phyloP scores from a whole-genome alignment of 768 basidiomycete species.

The Serendipita sp. region DNA sequence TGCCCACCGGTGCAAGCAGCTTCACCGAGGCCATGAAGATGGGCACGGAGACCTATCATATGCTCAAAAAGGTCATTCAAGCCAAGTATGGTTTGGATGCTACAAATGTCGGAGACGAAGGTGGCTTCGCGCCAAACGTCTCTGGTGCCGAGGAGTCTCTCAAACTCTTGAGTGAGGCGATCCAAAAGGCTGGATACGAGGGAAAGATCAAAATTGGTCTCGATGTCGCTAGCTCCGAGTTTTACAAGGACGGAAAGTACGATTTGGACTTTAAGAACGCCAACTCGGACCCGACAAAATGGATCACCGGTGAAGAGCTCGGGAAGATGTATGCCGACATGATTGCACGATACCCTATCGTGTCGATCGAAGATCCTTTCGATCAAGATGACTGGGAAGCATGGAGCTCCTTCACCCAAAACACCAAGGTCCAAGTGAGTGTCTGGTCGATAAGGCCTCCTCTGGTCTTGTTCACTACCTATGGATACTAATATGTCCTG shows the following conservation, averaged over 20 bases:
- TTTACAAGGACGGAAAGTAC: slow-evolving; percentile 99
- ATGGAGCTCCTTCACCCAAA: slow-evolving; percentile 79
- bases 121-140: slow-evolving; percentile 98
- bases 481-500: neutral
- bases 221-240: slow-evolving; percentile 97
- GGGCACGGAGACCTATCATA: slow-evolving; percentile 95
- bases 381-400: slow-evolving; percentile 99
- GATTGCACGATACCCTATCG: slow-evolving; percentile 86
- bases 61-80: slow-evolving; percentile 96
- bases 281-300: slow-evolving; percentile 94
- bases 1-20: slow-evolving; percentile 78
- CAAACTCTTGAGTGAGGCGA: slow-evolving; percentile 87
- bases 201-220: slow-evolving; percentile 98
- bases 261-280: slow-evolving; percentile 99
- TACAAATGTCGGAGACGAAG: slow-evolving; percentile 98
- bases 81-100: slow-evolving; percentile 99
- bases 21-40: slow-evolving; percentile 99
- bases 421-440: slow-evolving; percentile 41
- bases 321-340: slow-evolving; percentile 81
- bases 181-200: slow-evolving; percentile 95
- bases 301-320: slow-evolving; percentile 84
- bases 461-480: too few species aligned
- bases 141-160: slow-evolving; percentile 93
- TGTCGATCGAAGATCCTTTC: slow-evolving; percentile 95
- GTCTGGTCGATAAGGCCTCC: neutral